Conservation (phyloP, 352 stramenopile genomes). For the Pseudoperonospora humuli region DNA sequence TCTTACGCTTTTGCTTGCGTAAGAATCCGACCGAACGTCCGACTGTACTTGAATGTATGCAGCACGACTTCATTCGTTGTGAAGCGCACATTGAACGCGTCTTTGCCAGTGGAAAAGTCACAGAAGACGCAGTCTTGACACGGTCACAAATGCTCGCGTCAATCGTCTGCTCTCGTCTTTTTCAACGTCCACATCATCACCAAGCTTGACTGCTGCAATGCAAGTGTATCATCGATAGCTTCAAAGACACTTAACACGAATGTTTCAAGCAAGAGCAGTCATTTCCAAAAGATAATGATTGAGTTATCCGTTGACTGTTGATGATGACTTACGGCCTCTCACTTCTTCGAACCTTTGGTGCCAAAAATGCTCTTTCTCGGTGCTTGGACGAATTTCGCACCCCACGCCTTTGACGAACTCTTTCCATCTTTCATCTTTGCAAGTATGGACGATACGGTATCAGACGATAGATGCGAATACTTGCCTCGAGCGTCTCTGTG, state of each 20-base stretch:
- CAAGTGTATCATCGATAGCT: no score
- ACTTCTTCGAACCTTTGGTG: no score
- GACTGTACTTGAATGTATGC: no score
- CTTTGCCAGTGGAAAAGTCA: conserved; percentile 16
- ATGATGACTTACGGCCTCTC: no score
- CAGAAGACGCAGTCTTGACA: conserved; percentile 8
- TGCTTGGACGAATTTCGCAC: no score
- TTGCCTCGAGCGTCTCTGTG: conserved; percentile 44
- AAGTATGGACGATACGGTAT: conserved; percentile 53
- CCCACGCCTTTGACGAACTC: no score
- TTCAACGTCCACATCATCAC: conserved; percentile 18
- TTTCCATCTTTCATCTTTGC: conserved; percentile 74
- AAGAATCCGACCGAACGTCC: conserved; percentile 64
- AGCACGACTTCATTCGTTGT: conserved; percentile 78
- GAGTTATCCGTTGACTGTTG: no score
- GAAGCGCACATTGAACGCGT: conserved; percentile 34
- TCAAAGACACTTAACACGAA: no score
- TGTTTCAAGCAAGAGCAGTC: no score
- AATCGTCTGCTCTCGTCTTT: conserved; percentile 28
- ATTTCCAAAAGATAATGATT: no score
- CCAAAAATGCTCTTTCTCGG: conserved; percentile 54
- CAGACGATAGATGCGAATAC: conserved; percentile 56
- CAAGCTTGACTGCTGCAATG: conserved; percentile 18
- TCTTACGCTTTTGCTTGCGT: conserved; percentile 77
- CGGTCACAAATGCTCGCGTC: no score